These are phyloP conservation scores for Phaeotremella fagi DNA, from an alignment of 768 basidiomycete species.

Conservation along the genomic window DNA sequence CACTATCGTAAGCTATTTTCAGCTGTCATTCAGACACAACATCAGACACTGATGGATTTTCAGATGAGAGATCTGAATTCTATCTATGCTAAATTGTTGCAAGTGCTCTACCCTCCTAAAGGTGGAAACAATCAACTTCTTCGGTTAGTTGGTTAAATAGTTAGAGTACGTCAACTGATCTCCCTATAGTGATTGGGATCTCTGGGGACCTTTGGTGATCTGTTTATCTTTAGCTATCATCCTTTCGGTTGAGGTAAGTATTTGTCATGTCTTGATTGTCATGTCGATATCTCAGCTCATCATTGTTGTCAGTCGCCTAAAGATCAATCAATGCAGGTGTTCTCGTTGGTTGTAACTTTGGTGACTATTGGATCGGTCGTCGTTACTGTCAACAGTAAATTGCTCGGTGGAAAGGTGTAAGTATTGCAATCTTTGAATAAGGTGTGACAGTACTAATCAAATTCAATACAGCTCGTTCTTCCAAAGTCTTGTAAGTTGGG, in stretches of 20 bases:
- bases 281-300: constrained; percentile 47
- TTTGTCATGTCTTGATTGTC: constrained; percentile 61
- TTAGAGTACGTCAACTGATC: constrained; percentile 1
- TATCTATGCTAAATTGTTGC: constrained; percentile 85
- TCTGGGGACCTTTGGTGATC: constrained; percentile 85
- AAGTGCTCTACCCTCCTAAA: constrained; percentile 81
- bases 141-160: constrained; percentile 52
- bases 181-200: constrained; percentile 81
- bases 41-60: not conserved
- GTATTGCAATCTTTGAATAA: too few relatives aligned
- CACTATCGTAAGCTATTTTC: constrained; percentile 67
- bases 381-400: constrained; percentile 91
- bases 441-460: too few relatives aligned
- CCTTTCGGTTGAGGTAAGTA: constrained; percentile 35
- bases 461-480: constrained; percentile 76
- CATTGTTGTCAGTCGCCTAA: constrained; percentile 62
- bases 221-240: constrained; percentile 36
- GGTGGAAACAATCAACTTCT: constrained; percentile 72
- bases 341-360: constrained; percentile 90
- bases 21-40: constrained; percentile 8
- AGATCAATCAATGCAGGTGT: constrained; percentile 76
- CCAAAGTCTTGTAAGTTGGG: constrained; percentile 62
- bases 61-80: constrained; percentile 84
- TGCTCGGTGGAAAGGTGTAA: constrained; percentile 52
- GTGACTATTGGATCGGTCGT: constrained; percentile 83